Base-by-base conservation (phyloP, 108 stramenopile genomes). In the Nannochloropsis salina region DNA sequence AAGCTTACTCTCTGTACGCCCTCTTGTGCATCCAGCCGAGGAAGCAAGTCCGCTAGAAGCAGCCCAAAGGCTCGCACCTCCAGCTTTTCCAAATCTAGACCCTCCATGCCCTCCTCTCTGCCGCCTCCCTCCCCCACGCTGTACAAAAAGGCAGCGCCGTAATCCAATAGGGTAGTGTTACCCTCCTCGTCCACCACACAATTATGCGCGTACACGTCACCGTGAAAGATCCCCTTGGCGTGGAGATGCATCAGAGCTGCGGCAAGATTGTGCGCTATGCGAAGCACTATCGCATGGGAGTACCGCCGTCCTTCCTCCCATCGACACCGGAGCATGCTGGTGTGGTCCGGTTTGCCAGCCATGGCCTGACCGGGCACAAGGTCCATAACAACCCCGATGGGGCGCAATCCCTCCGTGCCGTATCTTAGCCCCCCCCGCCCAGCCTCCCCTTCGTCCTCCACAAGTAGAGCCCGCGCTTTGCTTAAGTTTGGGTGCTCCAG, bases 171-270 rank as follows among this genome's bases (percentile, higher is more conserved):
- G 6, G 40, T 41, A 9, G 83, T 43, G 8, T 83, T 83, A 18
- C 83, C 83, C 21, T 83, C 31, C n/a, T 41, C 45, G 5, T 83
- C 83, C 43, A 43, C 22, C 21, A 41, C 15, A 74, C 61, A 74
- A 21, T 89, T 89, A 80, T 89, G 88, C 42, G 88, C 88, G 85
- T 89, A 89, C 9, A 89, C 74, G 80, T 89, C 88, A 42, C 88
- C 88, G 83, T 89, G 88, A 80, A 51, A 82, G 44, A 89, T 85
- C 41, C 82, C 44, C 43, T 82, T 82, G 42, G 80, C 85, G 85
- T 89, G 88, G 31, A 89, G 82, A 45, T 86, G 85, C 10, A 47
- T 44, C 83, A 89, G 81, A 8, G 88, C 88, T 15, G 85, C 51
- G 41, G 88, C 85, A 42, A 89, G 80, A 61, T 87, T 21, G 41